Conservation (phyloP, 2,329 filamentous ascomycete species). For the Phyllosticta citribraziliensis region DNA sequence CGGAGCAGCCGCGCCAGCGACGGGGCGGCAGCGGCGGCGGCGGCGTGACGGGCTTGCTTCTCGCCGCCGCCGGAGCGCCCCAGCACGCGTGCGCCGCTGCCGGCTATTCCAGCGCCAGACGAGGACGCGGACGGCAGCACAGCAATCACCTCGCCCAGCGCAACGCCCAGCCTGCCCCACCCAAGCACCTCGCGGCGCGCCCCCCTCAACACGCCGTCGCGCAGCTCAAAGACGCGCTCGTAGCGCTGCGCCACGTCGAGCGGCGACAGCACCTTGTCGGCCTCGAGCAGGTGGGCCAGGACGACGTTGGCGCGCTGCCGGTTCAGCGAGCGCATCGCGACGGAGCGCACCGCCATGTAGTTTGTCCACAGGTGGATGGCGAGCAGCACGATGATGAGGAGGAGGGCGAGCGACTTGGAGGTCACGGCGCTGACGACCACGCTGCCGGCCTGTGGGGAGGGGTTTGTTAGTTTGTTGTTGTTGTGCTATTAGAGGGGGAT, state of each 20-base stretch:
- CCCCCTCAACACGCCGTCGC: conserved; percentile 57
- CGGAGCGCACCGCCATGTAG: conserved; percentile 72
- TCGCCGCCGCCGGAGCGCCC: conserved; percentile 11
- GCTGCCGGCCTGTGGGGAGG: conserved; percentile 50
- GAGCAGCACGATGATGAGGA: conserved; percentile 60
- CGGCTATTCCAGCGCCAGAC: background rate
- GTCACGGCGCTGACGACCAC: conserved; percentile 69
- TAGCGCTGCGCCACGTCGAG: conserved; percentile 47
- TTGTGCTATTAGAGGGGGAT: too few relatives aligned
- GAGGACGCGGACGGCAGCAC: conserved; percentile 8
- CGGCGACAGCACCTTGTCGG: conserved; percentile 48
- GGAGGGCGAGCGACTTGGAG: conserved; percentile 47
- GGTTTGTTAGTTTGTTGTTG: background rate
- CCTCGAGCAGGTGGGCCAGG: conserved; percentile 46
- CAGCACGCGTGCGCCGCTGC: conserved; percentile 15
- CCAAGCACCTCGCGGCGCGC: conserved; percentile 38
- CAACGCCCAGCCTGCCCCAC: conserved; percentile 45
- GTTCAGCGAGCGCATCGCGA: conserved; percentile 77
- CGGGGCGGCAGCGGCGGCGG: background rate
- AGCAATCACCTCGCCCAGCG: conserved; percentile 28
- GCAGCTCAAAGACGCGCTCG: conserved; percentile 48
- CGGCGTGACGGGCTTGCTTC: background rate
- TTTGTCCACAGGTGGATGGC: conserved; percentile 73
- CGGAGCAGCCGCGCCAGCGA: conserved; percentile 40
- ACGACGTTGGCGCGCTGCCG: conserved; percentile 76